A percentile compares a stretch with the other conserved stretches of the same genome.
These are phyloP conservation scores for Metarhizium brunneum DNA, from an alignment of 2,329 filamentous ascomycete genomes.

Conservation along the genomic window DNA sequence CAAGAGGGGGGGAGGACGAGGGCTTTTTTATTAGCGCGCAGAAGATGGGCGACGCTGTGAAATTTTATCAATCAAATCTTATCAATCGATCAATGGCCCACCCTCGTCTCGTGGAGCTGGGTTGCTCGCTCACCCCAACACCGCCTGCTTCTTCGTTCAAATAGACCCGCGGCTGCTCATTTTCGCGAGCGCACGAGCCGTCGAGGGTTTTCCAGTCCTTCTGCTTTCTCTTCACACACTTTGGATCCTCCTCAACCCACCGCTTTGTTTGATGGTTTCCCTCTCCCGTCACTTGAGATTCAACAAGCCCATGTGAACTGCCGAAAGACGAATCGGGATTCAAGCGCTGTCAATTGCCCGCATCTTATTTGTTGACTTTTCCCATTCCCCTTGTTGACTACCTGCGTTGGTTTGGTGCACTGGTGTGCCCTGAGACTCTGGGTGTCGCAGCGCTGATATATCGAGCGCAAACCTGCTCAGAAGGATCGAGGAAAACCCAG, in stretches of 20 bases:
- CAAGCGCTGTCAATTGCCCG: neutral
- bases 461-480: conserved; percentile 4
- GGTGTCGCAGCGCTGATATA: neutral
- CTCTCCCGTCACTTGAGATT: too few relatives aligned
- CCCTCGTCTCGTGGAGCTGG: conserved; percentile 24
- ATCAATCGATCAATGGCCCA: conserved; percentile 34
- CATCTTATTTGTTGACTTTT: neutral
- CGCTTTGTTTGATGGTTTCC: neutral
- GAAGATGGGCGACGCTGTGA: neutral
- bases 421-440: neutral
- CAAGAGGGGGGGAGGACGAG: neutral
- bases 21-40: neutral
- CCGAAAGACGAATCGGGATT: neutral
- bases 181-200: neutral
- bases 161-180: conserved; percentile 6
- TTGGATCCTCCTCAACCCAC: neutral
- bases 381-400: neutral
- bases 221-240: neutral
- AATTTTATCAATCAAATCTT: conserved; percentile 38
- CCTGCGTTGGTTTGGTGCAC: neutral
- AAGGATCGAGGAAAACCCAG: neutral
- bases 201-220: neutral
- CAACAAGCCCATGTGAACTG: too few relatives aligned
- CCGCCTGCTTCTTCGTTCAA: conserved; percentile 2
- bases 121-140: conserved; percentile 11